Percentiles rank a stretch among this genome's conserved stretches.
Evolutionary conservation across 2,329 filamentous ascomycete genomes (phyloP).

Genomic region (Emergomyces africanus): DNA sequence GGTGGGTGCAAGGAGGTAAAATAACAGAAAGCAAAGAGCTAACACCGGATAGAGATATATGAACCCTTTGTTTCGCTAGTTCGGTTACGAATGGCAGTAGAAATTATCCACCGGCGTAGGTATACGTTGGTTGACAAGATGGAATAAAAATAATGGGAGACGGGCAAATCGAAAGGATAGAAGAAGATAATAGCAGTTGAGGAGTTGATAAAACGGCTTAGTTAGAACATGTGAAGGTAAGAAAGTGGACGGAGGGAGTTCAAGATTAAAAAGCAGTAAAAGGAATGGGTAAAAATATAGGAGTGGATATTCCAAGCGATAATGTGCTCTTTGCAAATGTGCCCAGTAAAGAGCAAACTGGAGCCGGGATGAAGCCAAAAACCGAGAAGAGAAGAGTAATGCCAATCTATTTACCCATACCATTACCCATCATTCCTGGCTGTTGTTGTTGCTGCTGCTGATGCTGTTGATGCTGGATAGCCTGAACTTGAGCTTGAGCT

Average conservation of each 20-base stretch:
- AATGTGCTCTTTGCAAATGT: not conserved
- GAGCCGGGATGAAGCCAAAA: constrained; percentile 3
- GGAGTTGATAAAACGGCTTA: not conserved
- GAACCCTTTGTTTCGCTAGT: not conserved
- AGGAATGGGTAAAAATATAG: not conserved
- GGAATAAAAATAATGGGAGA: not conserved
- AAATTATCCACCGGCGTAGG: not conserved
- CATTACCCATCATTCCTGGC: constrained; percentile 31
- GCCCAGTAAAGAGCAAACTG: constrained; percentile 4
- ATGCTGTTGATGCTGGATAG: constrained; percentile 23
- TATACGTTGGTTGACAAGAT: not conserved
- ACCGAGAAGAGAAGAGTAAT: constrained; percentile 1
- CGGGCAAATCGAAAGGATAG: not conserved
- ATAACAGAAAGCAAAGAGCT: constrained; percentile 9
- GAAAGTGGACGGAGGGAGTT: not conserved
- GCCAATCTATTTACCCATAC: constrained; percentile 21
- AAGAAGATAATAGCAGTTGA: not conserved
- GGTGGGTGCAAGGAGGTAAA: constrained; percentile 8
- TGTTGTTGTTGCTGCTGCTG: constrained; percentile 29
- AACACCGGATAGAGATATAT: not conserved
- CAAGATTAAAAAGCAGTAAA: not conserved
- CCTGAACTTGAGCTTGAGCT: constrained; percentile 14
- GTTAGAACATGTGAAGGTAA: not conserved
- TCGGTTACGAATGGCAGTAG: not conserved
- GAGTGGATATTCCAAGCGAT: not conserved